These are phyloP conservation scores for Intubia oerlemansii DNA, from an alignment of 2,329 filamentous ascomycete genomes.

Conservation along the genomic window DNA sequence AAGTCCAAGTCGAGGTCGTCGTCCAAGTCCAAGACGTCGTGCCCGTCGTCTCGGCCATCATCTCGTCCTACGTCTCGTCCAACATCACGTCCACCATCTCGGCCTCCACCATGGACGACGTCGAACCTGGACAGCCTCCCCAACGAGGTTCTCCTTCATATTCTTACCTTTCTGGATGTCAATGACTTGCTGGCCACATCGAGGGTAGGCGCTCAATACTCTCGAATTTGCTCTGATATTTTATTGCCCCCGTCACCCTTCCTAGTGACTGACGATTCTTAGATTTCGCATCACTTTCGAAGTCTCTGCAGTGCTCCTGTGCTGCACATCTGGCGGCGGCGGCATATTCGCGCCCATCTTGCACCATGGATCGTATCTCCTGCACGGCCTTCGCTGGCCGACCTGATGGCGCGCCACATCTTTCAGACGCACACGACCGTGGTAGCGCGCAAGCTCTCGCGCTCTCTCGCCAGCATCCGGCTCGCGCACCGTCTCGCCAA, in stretches of 20 bases:
- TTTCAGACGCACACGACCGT: constrained; percentile 45
- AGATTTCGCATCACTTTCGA: constrained; percentile 43
- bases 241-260: too few relatives aligned
- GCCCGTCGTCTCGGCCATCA: too few relatives aligned
- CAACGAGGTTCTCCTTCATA: constrained; percentile 33
- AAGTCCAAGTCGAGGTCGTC: too few relatives aligned
- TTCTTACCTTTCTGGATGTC: constrained; percentile 34
- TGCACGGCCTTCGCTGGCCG: constrained; percentile 33
- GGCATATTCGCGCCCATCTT: constrained; percentile 30
- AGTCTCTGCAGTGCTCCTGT: constrained; percentile 41
- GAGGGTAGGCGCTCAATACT: constrained; percentile 24
- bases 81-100: background rate
- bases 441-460: constrained; percentile 39
- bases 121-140: constrained; percentile 21
- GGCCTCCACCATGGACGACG: too few relatives aligned
- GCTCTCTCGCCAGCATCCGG: constrained; percentile 42
- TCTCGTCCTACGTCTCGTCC: too few relatives aligned
- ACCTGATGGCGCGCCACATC: constrained; percentile 42
- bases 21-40: too few relatives aligned
- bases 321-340: constrained; percentile 40
- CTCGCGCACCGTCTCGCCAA: constrained; percentile 38
- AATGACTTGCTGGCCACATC: constrained; percentile 32
- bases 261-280: background rate
- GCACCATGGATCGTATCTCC: constrained; percentile 33
- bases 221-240: too few relatives aligned